Evolutionary conservation across 1,284 basidiomycete genomes (phyloP).

Genomic region (Puccinia horiana): DNA sequence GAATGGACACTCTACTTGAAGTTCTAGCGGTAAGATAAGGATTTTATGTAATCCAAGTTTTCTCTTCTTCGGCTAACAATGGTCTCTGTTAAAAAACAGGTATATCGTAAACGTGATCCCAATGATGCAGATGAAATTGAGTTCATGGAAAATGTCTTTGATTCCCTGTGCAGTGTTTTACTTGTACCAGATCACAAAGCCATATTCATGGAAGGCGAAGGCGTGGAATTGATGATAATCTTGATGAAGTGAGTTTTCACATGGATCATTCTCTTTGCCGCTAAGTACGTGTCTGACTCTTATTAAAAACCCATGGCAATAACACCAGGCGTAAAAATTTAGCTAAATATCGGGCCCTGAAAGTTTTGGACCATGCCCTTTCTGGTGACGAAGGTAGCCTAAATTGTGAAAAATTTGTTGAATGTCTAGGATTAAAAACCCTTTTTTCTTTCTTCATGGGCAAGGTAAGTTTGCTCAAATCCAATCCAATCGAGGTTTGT

Average conservation of each 20-base stretch:
- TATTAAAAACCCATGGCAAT: neutral
- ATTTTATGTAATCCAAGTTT: neutral
- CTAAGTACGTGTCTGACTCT: neutral
- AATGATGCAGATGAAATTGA: constrained; percentile 84
- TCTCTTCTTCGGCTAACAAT: constrained; percentile 21
- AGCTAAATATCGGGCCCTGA: constrained; percentile 77
- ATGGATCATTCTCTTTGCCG: constrained; percentile 22
- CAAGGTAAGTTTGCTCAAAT: constrained; percentile 66
- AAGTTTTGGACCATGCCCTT: constrained; percentile 86
- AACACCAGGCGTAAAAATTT: constrained; percentile 73
- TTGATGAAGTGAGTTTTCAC: constrained; percentile 77
- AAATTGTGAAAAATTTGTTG: constrained; percentile 83
- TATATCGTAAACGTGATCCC: constrained; percentile 81
- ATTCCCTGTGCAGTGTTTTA: constrained; percentile 79
- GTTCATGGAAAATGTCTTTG: constrained; percentile 96
- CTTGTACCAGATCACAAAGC: constrained; percentile 70
- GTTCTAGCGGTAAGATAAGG: constrained; percentile 42
- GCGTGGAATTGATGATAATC: constrained; percentile 91
- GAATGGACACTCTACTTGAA: constrained; percentile 47
- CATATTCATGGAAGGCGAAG: constrained; percentile 84
- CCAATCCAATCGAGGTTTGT: constrained; percentile 51
- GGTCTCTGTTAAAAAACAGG: constrained; percentile 62
- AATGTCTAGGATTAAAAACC: constrained; percentile 80
- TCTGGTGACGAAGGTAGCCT: constrained; percentile 74
- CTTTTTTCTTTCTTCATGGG: constrained; percentile 91